These are phyloP conservation scores for Candida pini DNA, from an alignment of 805 yeast species.

Conservation along the genomic window DNA sequence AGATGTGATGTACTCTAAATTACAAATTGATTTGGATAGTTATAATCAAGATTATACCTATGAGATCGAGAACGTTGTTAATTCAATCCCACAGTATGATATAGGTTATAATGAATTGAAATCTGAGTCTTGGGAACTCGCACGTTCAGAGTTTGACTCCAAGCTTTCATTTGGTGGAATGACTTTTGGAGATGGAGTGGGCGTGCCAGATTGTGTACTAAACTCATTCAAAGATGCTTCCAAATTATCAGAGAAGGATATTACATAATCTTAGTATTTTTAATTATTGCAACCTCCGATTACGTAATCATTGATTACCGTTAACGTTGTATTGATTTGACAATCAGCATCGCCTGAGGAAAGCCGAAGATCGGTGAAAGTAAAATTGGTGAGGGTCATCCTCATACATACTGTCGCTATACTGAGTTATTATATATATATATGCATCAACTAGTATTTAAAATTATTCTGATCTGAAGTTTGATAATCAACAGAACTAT, in stretches of 20 bases:
- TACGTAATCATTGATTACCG: too few species aligned
- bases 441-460: neutral
- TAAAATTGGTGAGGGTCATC: too few species aligned
- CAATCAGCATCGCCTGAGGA: too few species aligned
- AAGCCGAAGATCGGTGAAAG: too few species aligned
- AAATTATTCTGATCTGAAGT: neutral
- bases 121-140: slow-evolving; percentile 27
- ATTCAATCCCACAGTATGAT: slow-evolving; percentile 75
- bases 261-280: neutral
- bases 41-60: slow-evolving; percentile 16
- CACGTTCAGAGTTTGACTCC: slow-evolving; percentile 32
- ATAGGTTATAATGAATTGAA: slow-evolving; percentile 58
- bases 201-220: slow-evolving; percentile 81
- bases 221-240: slow-evolving; percentile 57
- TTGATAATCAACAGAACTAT: neutral
- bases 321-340: too few species aligned
- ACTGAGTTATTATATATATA: neutral
- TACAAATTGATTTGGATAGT: slow-evolving; percentile 15
- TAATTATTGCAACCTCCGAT: too few species aligned
- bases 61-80: slow-evolving; percentile 37
- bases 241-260: slow-evolving; percentile 12
- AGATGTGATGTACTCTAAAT: slow-evolving; percentile 16
- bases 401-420: neutral
- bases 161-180: slow-evolving; percentile 68
- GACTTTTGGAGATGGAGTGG: slow-evolving; percentile 73